These are phyloP conservation scores for Aspergillus fischeri DNA, from an alignment of 2,329 filamentous ascomycete species.

Conservation along the genomic window DNA sequence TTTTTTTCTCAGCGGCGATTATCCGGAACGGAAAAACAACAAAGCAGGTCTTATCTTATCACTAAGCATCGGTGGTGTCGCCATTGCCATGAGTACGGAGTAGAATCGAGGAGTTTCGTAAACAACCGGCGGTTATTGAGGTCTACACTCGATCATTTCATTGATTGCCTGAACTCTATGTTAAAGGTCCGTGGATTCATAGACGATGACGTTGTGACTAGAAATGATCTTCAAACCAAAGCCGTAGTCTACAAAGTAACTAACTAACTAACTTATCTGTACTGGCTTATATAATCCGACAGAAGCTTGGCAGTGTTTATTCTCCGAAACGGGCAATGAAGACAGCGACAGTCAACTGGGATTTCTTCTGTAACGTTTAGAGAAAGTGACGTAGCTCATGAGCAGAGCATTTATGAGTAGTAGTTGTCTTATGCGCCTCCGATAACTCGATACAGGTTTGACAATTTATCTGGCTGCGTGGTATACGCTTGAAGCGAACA, in stretches of 20 bases:
- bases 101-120: neutral
- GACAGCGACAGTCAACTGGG: neutral
- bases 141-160: too few relatives aligned
- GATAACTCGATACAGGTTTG: neutral
- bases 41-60: constrained; percentile 29
- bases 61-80: neutral
- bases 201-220: neutral
- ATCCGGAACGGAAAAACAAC: constrained; percentile 22
- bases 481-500: neutral
- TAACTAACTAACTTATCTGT: neutral
- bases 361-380: neutral
- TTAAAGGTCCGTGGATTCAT: neutral
- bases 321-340: neutral
- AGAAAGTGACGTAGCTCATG: neutral
- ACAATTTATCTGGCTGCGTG: neutral
- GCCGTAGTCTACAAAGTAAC: neutral
- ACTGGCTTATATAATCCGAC: constrained; percentile 2
- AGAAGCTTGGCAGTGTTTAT: constrained; percentile 7
- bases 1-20: constrained; percentile 19
- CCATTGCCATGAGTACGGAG: neutral
- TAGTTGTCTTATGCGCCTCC: neutral
- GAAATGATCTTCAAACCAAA: neutral
- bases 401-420: too few relatives aligned
- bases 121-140: neutral
- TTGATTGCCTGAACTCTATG: too few relatives aligned